These are phyloP conservation scores for Aspergillus fumigatus DNA, from an alignment of 2,329 filamentous ascomycete genomes.

Conservation along the genomic window DNA sequence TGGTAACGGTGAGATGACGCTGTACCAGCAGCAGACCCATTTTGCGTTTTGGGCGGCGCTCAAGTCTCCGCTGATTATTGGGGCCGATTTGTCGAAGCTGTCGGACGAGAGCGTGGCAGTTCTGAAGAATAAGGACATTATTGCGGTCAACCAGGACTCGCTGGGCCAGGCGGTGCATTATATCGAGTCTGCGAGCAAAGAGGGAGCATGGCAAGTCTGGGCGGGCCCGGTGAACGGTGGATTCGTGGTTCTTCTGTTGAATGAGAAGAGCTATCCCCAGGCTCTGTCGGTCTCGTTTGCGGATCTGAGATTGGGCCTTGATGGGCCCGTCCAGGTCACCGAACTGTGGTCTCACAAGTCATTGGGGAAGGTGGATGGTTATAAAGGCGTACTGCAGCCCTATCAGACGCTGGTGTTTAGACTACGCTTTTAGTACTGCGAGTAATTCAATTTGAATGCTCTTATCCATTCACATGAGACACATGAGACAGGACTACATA, in stretches of 20 bases:
- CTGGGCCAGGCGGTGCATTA: neutral
- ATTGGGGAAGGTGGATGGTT: neutral
- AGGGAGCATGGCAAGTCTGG: conserved; percentile 1
- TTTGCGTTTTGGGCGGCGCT: conserved; percentile 46
- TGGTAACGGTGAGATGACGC: conserved; percentile 41
- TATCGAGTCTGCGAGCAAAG: neutral
- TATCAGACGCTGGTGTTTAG: conserved; percentile 4
- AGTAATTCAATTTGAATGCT: too few relatives aligned
- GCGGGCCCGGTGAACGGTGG: neutral
- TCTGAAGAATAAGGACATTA: conserved; percentile 1
- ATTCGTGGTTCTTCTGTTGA: conserved; percentile 1
- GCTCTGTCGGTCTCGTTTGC: neutral
- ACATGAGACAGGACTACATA: too few relatives aligned
- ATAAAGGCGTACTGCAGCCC: neutral
- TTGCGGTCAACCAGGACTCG: conserved; percentile 1
- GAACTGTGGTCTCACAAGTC: conserved; percentile 1
- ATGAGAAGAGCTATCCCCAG: conserved; percentile 4
- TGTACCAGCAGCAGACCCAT: conserved; percentile 31
- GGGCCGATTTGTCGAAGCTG: conserved; percentile 19
- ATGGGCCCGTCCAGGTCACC: neutral
- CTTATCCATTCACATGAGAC: too few relatives aligned
- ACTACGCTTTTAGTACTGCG: neutral
- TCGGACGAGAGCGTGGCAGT: neutral
- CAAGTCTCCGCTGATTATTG: conserved; percentile 43
- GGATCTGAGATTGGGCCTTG: neutral